Conservation (phyloP, 2,329 filamentous ascomycete species). For the Fusarium sp. region DNA sequence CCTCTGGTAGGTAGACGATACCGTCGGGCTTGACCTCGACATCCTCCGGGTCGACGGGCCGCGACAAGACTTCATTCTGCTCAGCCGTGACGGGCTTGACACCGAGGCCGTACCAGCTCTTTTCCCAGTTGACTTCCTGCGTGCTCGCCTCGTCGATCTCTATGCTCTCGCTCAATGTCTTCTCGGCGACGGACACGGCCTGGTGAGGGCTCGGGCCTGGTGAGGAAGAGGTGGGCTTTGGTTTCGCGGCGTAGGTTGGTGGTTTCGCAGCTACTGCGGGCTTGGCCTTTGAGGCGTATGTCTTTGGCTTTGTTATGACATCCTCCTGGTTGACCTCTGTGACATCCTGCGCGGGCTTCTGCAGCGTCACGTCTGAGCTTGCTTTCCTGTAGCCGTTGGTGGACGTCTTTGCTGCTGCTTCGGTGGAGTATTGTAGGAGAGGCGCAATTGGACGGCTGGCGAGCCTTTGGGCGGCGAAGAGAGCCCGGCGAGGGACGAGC, state of each 20-base stretch:
- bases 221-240: background rate
- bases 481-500: slow-evolving; percentile 43
- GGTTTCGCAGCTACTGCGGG: slow-evolving; percentile 6
- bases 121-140: slow-evolving; percentile 76
- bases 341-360: slow-evolving; percentile 31
- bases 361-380: slow-evolving; percentile 12
- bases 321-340: slow-evolving; percentile 29
- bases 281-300: slow-evolving; percentile 1
- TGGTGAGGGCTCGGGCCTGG: slow-evolving; percentile 18
- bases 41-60: slow-evolving; percentile 75
- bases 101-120: slow-evolving; percentile 83
- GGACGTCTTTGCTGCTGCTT: slow-evolving; percentile 23
- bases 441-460: slow-evolving; percentile 35
- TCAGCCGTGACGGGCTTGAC: slow-evolving; percentile 76
- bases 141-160: slow-evolving; percentile 25
- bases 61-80: slow-evolving; percentile 74
- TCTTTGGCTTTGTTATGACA: slow-evolving; percentile 7
- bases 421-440: slow-evolving; percentile 41
- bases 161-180: slow-evolving; percentile 21
- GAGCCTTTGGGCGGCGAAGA: slow-evolving; percentile 37
- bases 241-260: background rate
- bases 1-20: slow-evolving; percentile 95
- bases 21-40: slow-evolving; percentile 98
- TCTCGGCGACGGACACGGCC: slow-evolving; percentile 8
- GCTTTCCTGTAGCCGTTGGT: background rate